Conservation (phyloP, 345 rosid species). For the Aquilaria sinensis region DNA sequence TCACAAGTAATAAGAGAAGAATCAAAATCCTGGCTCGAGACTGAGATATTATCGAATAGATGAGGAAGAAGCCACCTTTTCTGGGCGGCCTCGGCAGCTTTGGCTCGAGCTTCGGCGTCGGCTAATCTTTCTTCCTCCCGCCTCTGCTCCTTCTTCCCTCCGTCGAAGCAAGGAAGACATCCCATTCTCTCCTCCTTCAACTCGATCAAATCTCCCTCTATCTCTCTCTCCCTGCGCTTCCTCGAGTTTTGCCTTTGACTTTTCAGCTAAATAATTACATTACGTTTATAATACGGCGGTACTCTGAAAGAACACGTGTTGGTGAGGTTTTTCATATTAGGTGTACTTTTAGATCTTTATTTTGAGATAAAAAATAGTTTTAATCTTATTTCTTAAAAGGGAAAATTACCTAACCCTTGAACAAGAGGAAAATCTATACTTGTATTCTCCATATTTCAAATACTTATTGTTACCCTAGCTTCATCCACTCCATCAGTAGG, state of each 20-base stretch:
- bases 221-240: not conserved
- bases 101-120: slow-evolving; percentile 88
- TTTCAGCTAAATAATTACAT: not conserved
- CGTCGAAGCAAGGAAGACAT: slow-evolving; percentile 74
- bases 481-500: no score
- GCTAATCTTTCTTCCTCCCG: slow-evolving; percentile 67
- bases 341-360: no score
- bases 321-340: no score
- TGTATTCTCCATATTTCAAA: no score
- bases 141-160: slow-evolving; percentile 45
- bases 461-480: no score
- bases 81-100: slow-evolving; percentile 96
- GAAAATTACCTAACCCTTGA: no score
- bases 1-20: not conserved
- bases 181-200: slow-evolving; percentile 26
- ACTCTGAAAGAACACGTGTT: no score
- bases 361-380: no score
- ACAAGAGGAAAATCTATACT: no score
- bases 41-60: not conserved
- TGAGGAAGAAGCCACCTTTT: slow-evolving; percentile 38
- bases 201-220: not conserved
- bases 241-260: not conserved
- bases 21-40: not conserved
- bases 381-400: no score
- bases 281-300: no score